Conservation (phyloP, 306 rosid genomes). For the Dryas drummondii region DNA sequence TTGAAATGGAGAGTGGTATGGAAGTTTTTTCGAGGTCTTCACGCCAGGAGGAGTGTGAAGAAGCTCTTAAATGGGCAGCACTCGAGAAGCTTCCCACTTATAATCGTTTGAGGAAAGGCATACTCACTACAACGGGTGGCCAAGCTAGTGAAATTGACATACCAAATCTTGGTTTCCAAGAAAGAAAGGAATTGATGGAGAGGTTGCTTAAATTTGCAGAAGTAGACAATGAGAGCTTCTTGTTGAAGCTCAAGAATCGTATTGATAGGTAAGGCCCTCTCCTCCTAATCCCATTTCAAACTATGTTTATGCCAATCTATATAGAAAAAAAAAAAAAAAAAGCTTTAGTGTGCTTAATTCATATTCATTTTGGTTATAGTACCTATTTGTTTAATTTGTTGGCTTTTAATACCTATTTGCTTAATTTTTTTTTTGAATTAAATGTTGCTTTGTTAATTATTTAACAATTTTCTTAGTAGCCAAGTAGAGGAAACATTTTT, state of each 20-base stretch:
- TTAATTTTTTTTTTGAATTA: too few relatives aligned
- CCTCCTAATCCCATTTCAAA: neutral
- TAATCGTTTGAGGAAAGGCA: slow-evolving; percentile 64
- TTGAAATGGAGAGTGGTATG: neutral
- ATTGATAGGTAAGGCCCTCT: slow-evolving; percentile 53
- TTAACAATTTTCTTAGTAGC: neutral
- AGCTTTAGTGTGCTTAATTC: too few relatives aligned
- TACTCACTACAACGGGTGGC: slow-evolving; percentile 48
- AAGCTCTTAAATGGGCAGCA: slow-evolving; percentile 70
- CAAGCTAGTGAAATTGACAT: slow-evolving; percentile 50
- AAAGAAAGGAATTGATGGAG: slow-evolving; percentile 36
- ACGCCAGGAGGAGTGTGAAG: slow-evolving; percentile 52
- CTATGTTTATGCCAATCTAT: neutral
- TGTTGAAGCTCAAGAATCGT: slow-evolving; percentile 55
- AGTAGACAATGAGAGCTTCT: slow-evolving; percentile 37
- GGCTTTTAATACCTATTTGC: neutral
- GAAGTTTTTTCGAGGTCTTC: slow-evolving; percentile 52
- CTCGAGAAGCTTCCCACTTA: slow-evolving; percentile 74
- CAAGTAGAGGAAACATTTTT: neutral
- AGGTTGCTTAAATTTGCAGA: slow-evolving; percentile 34
- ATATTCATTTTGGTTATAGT: too few relatives aligned
- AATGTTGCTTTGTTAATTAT: neutral
- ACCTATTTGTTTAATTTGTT: neutral
- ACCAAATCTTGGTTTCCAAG: slow-evolving; percentile 37
- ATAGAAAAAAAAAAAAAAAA: too few relatives aligned